phyloP scores from a whole-genome alignment of 176 grass and related monocot species.

The Aegilops speltoides region DNA sequence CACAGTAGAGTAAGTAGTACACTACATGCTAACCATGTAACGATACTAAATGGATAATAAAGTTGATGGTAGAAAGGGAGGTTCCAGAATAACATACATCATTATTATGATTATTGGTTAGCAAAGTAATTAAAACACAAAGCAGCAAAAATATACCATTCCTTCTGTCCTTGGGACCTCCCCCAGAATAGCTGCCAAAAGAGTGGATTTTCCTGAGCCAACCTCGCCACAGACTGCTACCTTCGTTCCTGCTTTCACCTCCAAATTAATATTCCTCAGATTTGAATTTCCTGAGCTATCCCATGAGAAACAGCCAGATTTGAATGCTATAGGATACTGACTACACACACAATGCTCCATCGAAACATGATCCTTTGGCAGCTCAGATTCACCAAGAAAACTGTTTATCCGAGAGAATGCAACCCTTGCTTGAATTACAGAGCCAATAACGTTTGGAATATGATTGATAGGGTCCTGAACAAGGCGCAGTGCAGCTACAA shows the following conservation, averaged over 20 bases:
- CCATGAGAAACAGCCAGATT: constrained; percentile 60
- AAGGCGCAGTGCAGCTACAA: constrained; percentile 52
- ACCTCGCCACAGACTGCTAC: constrained; percentile 72
- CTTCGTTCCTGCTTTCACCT: constrained; percentile 48
- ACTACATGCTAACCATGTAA: background rate
- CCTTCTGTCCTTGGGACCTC: constrained; percentile 53
- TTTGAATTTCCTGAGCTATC: constrained; percentile 38
- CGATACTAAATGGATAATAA: background rate
- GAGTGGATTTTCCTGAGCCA: constrained; percentile 74
- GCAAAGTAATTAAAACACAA: background rate
- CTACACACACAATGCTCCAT: background rate
- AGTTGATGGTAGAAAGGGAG: background rate
- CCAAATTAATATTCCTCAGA: constrained; percentile 56
- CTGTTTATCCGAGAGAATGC: constrained; percentile 49
- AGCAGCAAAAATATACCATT: constrained; percentile 34
- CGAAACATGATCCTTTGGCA: constrained; percentile 24
- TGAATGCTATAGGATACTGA: constrained; percentile 34
- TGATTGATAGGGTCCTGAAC: constrained; percentile 61
- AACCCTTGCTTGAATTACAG: constrained; percentile 60
- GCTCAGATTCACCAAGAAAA: constrained; percentile 54
- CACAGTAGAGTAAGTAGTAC: background rate
- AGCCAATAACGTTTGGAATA: constrained; percentile 65
- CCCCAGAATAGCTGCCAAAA: constrained; percentile 61
- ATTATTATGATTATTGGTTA: background rate
- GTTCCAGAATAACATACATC: background rate